Base-by-base conservation (phyloP, 1,284 basidiomycete genomes). In the Rhodotorula sp. region DNA sequence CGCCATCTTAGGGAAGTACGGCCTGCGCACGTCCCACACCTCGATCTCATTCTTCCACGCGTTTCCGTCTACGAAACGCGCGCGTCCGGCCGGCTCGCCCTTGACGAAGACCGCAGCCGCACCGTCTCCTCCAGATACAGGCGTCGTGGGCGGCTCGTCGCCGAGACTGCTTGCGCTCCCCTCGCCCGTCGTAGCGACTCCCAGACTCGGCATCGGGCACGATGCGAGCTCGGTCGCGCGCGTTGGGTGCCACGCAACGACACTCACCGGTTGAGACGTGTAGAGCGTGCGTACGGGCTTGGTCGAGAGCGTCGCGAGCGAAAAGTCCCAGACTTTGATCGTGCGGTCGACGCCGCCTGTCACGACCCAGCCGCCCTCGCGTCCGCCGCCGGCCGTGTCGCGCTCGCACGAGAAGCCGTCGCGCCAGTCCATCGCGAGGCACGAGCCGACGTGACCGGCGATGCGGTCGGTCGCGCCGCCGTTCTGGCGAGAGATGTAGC, bases 251-350 rank as follows among this genome's bases (percentile, higher is more conserved):
- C 75, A 76, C 12, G 73, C 68, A 21, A 76, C 66, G 5, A 49
- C 58, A 49, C 68, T 67, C 12, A 74, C 73, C 19, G 75, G 70
- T 45, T 76, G 75, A 2, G 68, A 70, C 4, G 68, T 50, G 59
- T 73, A 69, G 23, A 76, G 48, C 21, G 72, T 74, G 17, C 73
- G 56, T 44, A 73, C 67, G 12, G 73, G 75, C 53, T 72, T 74
- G 46, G 70, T 74, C 48, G 70, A 50, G 3, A 76, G 59, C 2
- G 58, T 72, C 34, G 75, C 53, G 17, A 64, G 66, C 7, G 70
- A 72, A 41, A 76, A 76, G 66, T 77, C 75, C 75, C 75, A 77
- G 52, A 77, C 70, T 54, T 77, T 77, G 68, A 77, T 71, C 63
- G 73, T 77, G 41, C 63, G 64, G 61, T 77, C 75, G 42, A 73